Evolutionary conservation across 805 yeast species (phyloP), one percentile per base, ranked within the genome.

Genomic region (Pichia membranifaciens): DNA sequence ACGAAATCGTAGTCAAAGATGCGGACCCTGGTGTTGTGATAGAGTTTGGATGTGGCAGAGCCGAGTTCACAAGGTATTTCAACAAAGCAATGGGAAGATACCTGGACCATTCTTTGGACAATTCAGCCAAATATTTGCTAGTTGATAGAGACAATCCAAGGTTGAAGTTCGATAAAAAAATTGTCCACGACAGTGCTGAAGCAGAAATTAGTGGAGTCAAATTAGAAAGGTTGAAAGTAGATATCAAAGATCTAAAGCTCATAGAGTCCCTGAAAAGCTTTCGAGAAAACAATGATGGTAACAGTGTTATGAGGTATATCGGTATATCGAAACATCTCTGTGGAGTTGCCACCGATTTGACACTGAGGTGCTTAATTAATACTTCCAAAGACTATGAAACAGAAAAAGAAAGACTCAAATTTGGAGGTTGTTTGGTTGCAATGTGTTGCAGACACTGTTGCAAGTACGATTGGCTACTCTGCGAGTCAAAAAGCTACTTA

Each of bases 361-460:
- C 96, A 0, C 64, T 90, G 22, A 72, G 79, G 54, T 83, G 88
- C 65, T 61, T 88, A 2, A 51, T 72, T 0, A 54, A 61, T 12
- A 50, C 71, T 1, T 42, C 43, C 4, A 41, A 43, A 18, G 54
- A 50, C 20, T 16, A 38, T 52, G 25, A 41, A 8, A 39, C 41
- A 16, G 55, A 51, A 15, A 17, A 41, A 52, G 20, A 39, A 34
- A 15, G 45, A 28, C 18, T 45, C 2, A 45, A 55, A 10, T 63
- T 65, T 42, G 62, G 65, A 3, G 95, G 93, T 0, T 65, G 85
- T 52, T 66, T 86, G 25, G 87, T 89, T 29, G 97, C 97, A 22
- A 83, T 90, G 87, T 89, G 97, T 60, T 89, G 97, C 63, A 74
- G 97, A 47, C 97, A 89, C 58, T 81, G 82, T 18, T 90, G 97